A percentile compares a stretch with the other conserved stretches of the same genome.
These are phyloP conservation scores for Tephrocybe sp. DNA, from an alignment of 768 basidiomycete species.

Conservation along the genomic window DNA sequence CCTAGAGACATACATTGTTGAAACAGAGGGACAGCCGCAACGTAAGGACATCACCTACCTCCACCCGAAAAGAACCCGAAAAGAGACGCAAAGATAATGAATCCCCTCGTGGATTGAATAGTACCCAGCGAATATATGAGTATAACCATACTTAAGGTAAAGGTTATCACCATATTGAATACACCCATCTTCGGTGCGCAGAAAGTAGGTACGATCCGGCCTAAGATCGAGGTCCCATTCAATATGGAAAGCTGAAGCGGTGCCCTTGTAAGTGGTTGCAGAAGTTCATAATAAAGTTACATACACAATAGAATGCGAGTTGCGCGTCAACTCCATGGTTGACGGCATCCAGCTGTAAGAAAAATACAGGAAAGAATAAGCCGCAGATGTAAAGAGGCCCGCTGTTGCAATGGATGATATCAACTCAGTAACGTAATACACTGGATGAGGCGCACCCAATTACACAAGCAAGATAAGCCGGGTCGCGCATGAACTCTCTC, in stretches of 20 bases:
- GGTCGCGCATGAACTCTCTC: constrained; percentile 28
- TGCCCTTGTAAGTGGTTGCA: no score
- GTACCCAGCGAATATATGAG: constrained; percentile 44
- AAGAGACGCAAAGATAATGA: constrained; percentile 38
- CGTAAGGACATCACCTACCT: no score
- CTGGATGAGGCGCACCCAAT: constrained; percentile 16
- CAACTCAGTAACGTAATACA: no score
- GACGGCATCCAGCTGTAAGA: constrained; percentile 49
- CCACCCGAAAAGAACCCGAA: constrained; percentile 51
- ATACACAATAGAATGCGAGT: constrained; percentile 52
- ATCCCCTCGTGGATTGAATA: constrained; percentile 30
- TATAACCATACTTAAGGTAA: constrained; percentile 31
- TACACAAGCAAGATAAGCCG: constrained; percentile 25
- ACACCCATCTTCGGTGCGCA: constrained; percentile 43
- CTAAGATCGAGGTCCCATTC: constrained; percentile 52
- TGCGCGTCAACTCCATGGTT: constrained; percentile 36
- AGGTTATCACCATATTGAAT: constrained; percentile 39
- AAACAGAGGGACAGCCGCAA: no score
- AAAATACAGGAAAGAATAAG: constrained; percentile 49
- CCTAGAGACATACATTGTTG: no score
- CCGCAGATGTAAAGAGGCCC: no score
- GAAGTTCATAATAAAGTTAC: constrained; percentile 9
- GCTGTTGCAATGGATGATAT: no score
- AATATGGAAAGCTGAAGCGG: constrained; percentile 45
- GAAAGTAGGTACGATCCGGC: constrained; percentile 49